A percentile compares a stretch with the other conserved stretches of the same genome.
phyloP scores from a whole-genome alignment of 495 filamentous ascomycete genomes.

The Trichoderma asperelloides region DNA sequence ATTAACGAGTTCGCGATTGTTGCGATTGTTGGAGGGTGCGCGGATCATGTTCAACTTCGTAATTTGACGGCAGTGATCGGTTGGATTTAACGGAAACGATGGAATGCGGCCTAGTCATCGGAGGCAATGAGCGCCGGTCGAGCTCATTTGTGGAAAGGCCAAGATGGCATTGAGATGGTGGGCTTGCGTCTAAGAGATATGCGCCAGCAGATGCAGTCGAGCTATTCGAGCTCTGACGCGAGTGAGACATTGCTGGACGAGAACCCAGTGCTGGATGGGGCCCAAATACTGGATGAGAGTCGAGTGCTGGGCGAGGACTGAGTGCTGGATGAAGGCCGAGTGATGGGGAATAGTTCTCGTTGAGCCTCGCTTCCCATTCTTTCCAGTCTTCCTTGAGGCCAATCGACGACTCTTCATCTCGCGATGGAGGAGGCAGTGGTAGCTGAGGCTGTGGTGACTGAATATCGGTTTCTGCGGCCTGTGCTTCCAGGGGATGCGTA shows the following conservation, averaged over 20 bases:
- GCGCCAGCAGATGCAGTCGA: constrained; percentile 8
- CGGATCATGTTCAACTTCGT: background rate
- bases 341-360: constrained; percentile 20
- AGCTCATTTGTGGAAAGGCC: background rate
- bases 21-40: background rate
- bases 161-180: background rate
- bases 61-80: background rate
- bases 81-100: background rate
- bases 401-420: constrained; percentile 8
- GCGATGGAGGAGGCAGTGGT: constrained; percentile 4
- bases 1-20: background rate
- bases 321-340: background rate
- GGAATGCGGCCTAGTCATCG: background rate
- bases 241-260: background rate
- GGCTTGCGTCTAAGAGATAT: background rate
- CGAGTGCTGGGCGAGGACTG: background rate
- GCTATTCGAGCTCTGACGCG: background rate
- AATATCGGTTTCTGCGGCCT: background rate
- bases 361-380: constrained; percentile 23
- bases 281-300: background rate
- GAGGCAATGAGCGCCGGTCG: background rate
- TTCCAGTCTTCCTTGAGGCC: constrained; percentile 20
- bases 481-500: background rate
- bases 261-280: constrained; percentile 6
- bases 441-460: background rate